Conservation (phyloP, 768 basidiomycete species). For the Pulveroboletus ravenelii region DNA sequence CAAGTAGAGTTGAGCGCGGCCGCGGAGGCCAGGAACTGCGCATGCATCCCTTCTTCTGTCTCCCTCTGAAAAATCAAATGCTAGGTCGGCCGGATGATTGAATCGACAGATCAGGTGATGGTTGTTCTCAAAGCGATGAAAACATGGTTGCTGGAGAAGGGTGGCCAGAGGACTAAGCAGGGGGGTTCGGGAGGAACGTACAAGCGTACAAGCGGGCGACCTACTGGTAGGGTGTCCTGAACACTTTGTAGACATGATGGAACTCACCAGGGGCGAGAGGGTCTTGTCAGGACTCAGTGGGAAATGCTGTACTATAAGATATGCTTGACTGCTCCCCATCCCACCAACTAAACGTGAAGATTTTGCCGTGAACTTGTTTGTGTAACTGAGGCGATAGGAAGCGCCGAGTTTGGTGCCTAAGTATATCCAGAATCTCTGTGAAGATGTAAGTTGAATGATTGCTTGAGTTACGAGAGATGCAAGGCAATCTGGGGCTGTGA, state of each 20-base stretch:
- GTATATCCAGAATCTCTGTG: too few species aligned
- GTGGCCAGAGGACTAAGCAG: slow-evolving; percentile 37
- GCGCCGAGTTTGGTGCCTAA: too few species aligned
- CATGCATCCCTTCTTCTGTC: slow-evolving; percentile 35
- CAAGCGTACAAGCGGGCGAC: slow-evolving; percentile 45
- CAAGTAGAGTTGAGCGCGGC: neutral
- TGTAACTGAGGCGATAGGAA: too few species aligned
- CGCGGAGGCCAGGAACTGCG: slow-evolving; percentile 1
- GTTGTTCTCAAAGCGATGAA: slow-evolving; percentile 64
- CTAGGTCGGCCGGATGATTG: slow-evolving; percentile 38
- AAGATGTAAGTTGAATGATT: too few species aligned
- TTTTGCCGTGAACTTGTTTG: too few species aligned
- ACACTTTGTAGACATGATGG: neutral
- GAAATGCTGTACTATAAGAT: too few species aligned
- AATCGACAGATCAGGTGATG: slow-evolving; percentile 39
- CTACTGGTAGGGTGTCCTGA: slow-evolving; percentile 33
- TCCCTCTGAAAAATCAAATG: slow-evolving; percentile 50
- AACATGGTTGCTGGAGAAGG: slow-evolving; percentile 42
- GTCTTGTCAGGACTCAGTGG: too few species aligned
- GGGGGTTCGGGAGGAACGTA: slow-evolving; percentile 38
- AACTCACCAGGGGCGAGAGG: too few species aligned
- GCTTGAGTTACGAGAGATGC: too few species aligned
- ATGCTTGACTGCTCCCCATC: too few species aligned
- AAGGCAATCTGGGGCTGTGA: too few species aligned
- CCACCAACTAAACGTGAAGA: too few species aligned